phyloP scores from a whole-genome alignment of 2,329 filamentous ascomycete genomes.

The Ascochyta fabae region DNA sequence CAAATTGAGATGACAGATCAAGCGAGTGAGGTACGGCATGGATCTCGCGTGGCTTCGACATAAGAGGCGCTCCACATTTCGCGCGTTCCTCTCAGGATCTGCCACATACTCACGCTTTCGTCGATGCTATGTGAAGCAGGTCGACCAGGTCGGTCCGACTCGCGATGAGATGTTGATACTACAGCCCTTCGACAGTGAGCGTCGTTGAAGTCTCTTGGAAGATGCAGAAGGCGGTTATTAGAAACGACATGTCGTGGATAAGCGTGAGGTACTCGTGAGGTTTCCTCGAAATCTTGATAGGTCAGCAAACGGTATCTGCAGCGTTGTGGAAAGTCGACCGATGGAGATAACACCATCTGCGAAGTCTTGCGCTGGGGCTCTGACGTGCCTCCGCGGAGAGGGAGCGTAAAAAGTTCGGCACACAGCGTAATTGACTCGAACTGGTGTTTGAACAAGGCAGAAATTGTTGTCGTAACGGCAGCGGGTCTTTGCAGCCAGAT shows the following conservation, averaged over 20 bases:
- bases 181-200: background rate
- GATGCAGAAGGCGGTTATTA: background rate
- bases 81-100: background rate
- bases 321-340: background rate
- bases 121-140: slow-evolving; percentile 24
- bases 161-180: slow-evolving; percentile 4
- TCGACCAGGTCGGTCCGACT: slow-evolving; percentile 52
- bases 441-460: background rate
- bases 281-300: background rate
- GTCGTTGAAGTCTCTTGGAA: too few relatives aligned
- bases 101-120: slow-evolving; percentile 1
- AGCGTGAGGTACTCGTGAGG: background rate
- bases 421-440: background rate
- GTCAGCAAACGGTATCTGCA: background rate
- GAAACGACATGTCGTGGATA: background rate
- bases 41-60: background rate
- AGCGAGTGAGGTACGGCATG: background rate
- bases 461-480: background rate
- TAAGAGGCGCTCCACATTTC: background rate
- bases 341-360: background rate
- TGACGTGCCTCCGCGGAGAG: background rate
- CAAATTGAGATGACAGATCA: background rate
- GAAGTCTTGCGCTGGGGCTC: background rate
- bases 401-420: background rate
- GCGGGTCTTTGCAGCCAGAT: background rate